Evolutionary conservation across 805 yeast species (phyloP), one percentile per base, ranked within the genome.

Genomic region (Candida coleopterorum): DNA sequence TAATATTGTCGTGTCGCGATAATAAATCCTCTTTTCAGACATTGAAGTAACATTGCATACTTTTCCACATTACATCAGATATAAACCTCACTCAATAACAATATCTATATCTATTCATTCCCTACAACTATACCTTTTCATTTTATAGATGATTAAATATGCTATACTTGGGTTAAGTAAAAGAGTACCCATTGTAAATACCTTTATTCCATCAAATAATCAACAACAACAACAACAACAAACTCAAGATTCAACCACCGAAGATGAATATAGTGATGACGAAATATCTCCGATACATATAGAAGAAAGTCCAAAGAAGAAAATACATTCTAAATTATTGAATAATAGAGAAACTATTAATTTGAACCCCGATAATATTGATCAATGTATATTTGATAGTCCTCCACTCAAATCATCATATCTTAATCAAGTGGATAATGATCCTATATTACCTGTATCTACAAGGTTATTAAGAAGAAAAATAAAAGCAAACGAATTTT

Each of bases 241-340:
- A 29, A 11, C 20, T 11, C 24, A 4, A 18, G 34, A 24, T 23
- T 23, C 34, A 23, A 32, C 27, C 4, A 32, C 34, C 6, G 41
- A 28, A 24, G 37, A 37, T 23, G 32, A 30, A 7, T 37, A 28
- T 18, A 33, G 34, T 16, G 32, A 34, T 9, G 30, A 31, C 10
- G 29, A 33, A 6, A 33, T 33, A 7, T 21, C 10, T 16, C 30
- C 32, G 2, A 29, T 29, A 4, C 26, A 31, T n/a, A 34, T 37
- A 6, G 26, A 20, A 11, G 12, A 39, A 27, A 44, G 47, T 25
- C 52, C 56, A n/a, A 43, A 52, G 32, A 44, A 48, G 16, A 48
- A 47, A 29, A 51, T 55, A 20, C 55, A 54, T 39, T 24, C 30
- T 14, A 43, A 41, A 23, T 29, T 55, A 25, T 24, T 55, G 9